A percentile compares a stretch with the other conserved stretches of the same genome.
These are phyloP conservation scores for Cytospora piceicola DNA, from an alignment of 2,329 filamentous ascomycete genomes.

Conservation along the genomic window DNA sequence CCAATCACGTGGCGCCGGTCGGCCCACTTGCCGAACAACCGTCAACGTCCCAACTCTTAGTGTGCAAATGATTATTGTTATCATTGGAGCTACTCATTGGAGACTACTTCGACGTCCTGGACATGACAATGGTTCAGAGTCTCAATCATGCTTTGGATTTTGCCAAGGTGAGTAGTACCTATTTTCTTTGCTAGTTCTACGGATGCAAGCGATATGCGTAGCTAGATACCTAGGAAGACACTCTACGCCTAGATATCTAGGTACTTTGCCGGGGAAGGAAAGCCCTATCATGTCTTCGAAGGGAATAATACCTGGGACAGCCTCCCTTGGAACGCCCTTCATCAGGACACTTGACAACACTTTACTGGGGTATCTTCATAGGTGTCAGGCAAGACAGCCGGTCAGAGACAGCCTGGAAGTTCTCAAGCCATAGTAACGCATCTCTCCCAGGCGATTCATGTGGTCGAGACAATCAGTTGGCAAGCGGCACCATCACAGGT, in stretches of 20 bases:
- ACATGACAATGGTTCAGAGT: not conserved
- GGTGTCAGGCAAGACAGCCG: not conserved
- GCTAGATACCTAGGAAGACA: too few species aligned
- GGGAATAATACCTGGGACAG: too few species aligned
- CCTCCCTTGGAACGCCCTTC: too few species aligned
- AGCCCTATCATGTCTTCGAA: too few species aligned
- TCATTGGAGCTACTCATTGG: too few species aligned
- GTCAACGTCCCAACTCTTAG: not conserved
- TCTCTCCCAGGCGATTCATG: not conserved
- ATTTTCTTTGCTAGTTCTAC: too few species aligned
- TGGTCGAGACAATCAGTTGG: not conserved
- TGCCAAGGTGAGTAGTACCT: too few species aligned
- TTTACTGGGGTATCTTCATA: not conserved
- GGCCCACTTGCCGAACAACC: conserved; percentile 10
- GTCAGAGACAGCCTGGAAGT: not conserved
- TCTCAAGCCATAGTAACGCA: not conserved
- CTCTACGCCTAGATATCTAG: not conserved
- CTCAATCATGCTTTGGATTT: too few species aligned
- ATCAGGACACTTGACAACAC: too few species aligned
- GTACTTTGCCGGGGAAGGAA: not conserved
- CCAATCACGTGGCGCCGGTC: not conserved
- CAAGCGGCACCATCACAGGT: conserved; percentile 16
- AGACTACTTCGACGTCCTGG: not conserved
- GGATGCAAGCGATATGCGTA: too few species aligned
- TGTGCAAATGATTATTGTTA: too few species aligned